A percentile compares a stretch with the other conserved stretches of the same genome.
phyloP scores from a whole-genome alignment of 352 stramenopile species.

The Pythium scleroteichum region DNA sequence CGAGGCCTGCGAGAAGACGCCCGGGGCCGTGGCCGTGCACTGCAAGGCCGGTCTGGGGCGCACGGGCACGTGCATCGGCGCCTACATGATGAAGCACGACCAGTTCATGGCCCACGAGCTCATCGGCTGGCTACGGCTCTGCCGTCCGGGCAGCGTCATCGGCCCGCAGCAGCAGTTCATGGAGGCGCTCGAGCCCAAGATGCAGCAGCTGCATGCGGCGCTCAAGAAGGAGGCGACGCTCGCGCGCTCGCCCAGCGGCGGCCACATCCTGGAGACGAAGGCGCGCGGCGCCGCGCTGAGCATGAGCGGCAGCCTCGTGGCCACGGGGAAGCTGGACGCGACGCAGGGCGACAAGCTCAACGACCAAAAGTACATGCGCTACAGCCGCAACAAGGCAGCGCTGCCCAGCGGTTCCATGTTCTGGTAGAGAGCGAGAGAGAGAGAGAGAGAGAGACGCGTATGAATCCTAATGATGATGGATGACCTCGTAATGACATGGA shows the following conservation, averaged over 20 bases:
- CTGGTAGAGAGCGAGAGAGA: conserved; percentile 31
- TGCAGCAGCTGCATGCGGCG: conserved; percentile 66
- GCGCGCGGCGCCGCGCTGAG: conserved; percentile 8
- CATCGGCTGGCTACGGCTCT: conserved; percentile 94
- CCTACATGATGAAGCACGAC: conserved; percentile 97
- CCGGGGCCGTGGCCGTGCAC: conserved; percentile 63
- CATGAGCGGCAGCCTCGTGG: conserved; percentile 26
- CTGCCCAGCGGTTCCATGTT: conserved; percentile 51
- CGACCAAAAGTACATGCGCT: conserved; percentile 67
- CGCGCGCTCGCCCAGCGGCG: conserved; percentile 12
- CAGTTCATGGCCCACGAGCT: conserved; percentile 89
- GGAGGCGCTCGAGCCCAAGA: conserved; percentile 90
- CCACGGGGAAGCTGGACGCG: conserved; percentile 50
- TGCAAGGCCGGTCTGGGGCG: conserved; percentile 95
- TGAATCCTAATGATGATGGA: conserved; percentile 15
- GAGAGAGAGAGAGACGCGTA: conserved; percentile 3
- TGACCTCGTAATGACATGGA: no score
- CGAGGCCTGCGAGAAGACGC: conserved; percentile 59
- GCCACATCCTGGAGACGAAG: conserved; percentile 22
- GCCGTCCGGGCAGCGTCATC: conserved; percentile 91
- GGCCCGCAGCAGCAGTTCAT: conserved; percentile 95
- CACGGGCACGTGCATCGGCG: conserved; percentile 95
- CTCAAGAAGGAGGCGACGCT: conserved; percentile 30
- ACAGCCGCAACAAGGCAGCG: conserved; percentile 48
- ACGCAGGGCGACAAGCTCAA: conserved; percentile 73